A percentile compares a stretch with the other conserved stretches of the same genome.
These are phyloP conservation scores for Fusarium nematophilum DNA, from an alignment of 2,329 filamentous ascomycete genomes.

Conservation along the genomic window DNA sequence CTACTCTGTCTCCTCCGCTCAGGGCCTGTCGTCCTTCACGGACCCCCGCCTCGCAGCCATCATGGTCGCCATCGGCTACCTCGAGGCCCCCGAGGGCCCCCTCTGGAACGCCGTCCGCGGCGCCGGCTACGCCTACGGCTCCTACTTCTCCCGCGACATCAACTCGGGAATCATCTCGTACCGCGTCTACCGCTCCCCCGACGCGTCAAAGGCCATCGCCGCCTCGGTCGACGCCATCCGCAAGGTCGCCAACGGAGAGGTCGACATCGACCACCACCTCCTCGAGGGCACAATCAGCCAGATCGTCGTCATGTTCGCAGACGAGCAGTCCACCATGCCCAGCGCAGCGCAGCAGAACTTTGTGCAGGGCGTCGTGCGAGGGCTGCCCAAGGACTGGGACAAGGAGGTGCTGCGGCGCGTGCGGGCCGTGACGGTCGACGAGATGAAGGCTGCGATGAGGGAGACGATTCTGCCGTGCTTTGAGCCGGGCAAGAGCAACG, in stretches of 20 bases:
- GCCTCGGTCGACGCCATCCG: slow-evolving; percentile 81
- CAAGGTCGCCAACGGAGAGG: slow-evolving; percentile 77
- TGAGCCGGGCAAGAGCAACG: slow-evolving; percentile 80
- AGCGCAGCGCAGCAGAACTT: slow-evolving; percentile 87
- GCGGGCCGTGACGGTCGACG: slow-evolving; percentile 77
- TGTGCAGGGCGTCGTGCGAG: slow-evolving; percentile 81
- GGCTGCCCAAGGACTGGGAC: slow-evolving; percentile 81
- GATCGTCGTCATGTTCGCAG: slow-evolving; percentile 87
- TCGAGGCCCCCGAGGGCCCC: slow-evolving; percentile 93
- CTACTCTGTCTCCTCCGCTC: slow-evolving; percentile 80
- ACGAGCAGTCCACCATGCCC: slow-evolving; percentile 88
- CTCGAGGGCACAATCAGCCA: slow-evolving; percentile 91
- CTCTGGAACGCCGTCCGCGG: slow-evolving; percentile 94
- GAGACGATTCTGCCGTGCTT: slow-evolving; percentile 85
- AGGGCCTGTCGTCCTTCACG: slow-evolving; percentile 78
- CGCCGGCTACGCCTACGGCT: slow-evolving; percentile 92
- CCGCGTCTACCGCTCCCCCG: slow-evolving; percentile 89
- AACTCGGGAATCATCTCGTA: slow-evolving; percentile 86
- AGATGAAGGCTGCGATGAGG: slow-evolving; percentile 79
- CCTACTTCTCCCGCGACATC: slow-evolving; percentile 79
- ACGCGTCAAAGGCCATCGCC: slow-evolving; percentile 85
- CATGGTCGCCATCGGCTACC: slow-evolving; percentile 88
- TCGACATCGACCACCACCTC: slow-evolving; percentile 80
- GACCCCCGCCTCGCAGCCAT: slow-evolving; percentile 85
- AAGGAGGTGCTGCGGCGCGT: slow-evolving; percentile 81